Percentiles rank a stretch among this genome's conserved stretches.
phyloP scores from a whole-genome alignment of 441 rosid genomes.

The Populus hybrid region DNA sequence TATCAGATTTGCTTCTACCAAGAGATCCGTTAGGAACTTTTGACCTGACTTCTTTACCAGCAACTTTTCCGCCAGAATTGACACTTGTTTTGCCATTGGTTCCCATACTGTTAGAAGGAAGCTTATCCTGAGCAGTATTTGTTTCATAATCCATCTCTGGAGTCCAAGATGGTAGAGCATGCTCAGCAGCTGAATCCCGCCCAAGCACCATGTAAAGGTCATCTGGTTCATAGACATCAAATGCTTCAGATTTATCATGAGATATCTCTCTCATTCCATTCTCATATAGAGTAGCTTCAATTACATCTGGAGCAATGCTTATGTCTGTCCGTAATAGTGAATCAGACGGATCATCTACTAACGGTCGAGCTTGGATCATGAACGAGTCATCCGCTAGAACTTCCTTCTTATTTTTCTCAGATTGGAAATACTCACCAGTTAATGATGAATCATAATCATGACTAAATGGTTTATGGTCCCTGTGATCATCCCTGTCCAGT shows the following conservation, averaged over 20 bases:
- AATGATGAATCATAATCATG: slow-evolving; percentile 39
- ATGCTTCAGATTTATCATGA: slow-evolving; percentile 25
- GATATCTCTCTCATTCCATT: slow-evolving; percentile 34
- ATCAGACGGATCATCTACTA: slow-evolving; percentile 39
- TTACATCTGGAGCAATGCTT: slow-evolving; percentile 58
- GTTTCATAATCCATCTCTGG: slow-evolving; percentile 69
- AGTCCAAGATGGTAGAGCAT: slow-evolving; percentile 52
- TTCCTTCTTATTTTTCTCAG: slow-evolving; percentile 44
- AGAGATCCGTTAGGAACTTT: slow-evolving; percentile 46
- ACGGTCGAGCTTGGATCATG: slow-evolving; percentile 61
- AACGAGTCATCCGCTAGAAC: slow-evolving; percentile 74
- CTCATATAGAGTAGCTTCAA: slow-evolving; percentile 40
- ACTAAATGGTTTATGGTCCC: slow-evolving; percentile 42
- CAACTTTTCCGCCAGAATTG: slow-evolving; percentile 35
- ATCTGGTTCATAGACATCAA: slow-evolving; percentile 59
- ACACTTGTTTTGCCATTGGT: slow-evolving; percentile 32
- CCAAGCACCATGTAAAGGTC: slow-evolving; percentile 91
- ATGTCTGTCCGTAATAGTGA: slow-evolving; percentile 53
- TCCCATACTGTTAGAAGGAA: slow-evolving; percentile 28
- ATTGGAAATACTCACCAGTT: slow-evolving; percentile 21
- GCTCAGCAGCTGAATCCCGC: slow-evolving; percentile 54
- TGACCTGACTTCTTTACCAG: slow-evolving; percentile 48
- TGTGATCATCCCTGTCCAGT: slow-evolving; percentile 36
- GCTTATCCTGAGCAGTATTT: slow-evolving; percentile 32
- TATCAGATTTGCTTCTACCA: slow-evolving; percentile 43